These are phyloP conservation scores for Lecanicillium sp. DNA, from an alignment of 2,329 filamentous ascomycete genomes.

Conservation along the genomic window DNA sequence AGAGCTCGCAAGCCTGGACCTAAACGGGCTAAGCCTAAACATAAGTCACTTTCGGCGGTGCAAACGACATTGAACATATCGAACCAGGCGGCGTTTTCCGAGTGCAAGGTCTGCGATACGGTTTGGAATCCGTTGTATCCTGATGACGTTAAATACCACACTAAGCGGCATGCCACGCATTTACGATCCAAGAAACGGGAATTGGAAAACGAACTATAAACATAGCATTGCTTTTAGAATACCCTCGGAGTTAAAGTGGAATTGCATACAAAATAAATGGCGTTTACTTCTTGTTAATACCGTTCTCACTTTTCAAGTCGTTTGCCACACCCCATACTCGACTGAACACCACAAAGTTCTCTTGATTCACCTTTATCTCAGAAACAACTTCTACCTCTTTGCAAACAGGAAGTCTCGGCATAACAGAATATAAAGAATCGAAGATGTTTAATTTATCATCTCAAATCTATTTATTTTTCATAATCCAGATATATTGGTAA, in stretches of 20 bases:
- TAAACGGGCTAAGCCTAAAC: conserved; percentile 8
- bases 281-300: neutral
- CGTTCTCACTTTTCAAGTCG: too few species aligned
- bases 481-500: too few species aligned
- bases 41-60: conserved; percentile 17
- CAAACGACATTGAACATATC: conserved; percentile 38
- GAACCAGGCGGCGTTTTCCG: conserved; percentile 30
- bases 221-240: neutral
- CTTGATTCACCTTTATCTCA: too few species aligned
- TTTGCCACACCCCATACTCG: too few species aligned
- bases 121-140: conserved; percentile 36
- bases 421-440: too few species aligned
- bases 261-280: neutral
- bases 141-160: conserved; percentile 34
- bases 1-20: neutral
- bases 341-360: too few species aligned
- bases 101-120: conserved; percentile 33
- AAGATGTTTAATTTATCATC: too few species aligned
- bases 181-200: conserved; percentile 18
- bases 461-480: too few species aligned
- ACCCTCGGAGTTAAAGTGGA: neutral
- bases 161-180: conserved; percentile 28
- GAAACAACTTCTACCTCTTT: too few species aligned
- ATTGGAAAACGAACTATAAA: conserved; percentile 6
- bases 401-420: too few species aligned